Conservation (phyloP, 345 rosid species). For the Atalantia buxifolia region DNA sequence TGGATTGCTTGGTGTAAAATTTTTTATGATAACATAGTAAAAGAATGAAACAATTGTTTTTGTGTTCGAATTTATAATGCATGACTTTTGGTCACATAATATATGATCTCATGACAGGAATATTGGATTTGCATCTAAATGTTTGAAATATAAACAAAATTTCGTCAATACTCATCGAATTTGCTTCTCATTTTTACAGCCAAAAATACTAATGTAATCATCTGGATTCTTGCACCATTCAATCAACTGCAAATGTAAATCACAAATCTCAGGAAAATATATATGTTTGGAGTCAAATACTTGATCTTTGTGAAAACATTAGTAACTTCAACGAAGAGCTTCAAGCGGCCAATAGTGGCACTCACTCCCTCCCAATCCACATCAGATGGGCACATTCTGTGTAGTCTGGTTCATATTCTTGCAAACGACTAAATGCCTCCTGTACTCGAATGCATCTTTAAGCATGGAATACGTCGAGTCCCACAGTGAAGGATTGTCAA, state of each 20-base stretch:
- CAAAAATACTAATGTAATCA: constrained; percentile 42
- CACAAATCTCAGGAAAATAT: constrained; percentile 68
- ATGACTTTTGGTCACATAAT: no score
- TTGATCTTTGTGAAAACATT: constrained; percentile 44
- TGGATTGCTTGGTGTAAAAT: not conserved
- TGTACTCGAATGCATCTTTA: constrained; percentile 52
- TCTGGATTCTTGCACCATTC: constrained; percentile 75
- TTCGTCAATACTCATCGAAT: constrained; percentile 57
- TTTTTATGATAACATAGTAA: not conserved
- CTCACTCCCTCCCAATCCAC: constrained; percentile 59
- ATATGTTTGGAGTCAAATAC: constrained; percentile 54
- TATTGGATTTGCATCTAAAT: no score
- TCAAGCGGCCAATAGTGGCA: constrained; percentile 42
- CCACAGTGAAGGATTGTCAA: constrained; percentile 58
- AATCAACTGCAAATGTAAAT: constrained; percentile 56
- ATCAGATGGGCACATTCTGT: constrained; percentile 48
- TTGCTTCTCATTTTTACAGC: constrained; percentile 57
- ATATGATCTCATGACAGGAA: no score
- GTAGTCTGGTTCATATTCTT: constrained; percentile 35
- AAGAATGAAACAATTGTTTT: not conserved
- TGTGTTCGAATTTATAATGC: no score
- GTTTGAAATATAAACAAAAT: not conserved
- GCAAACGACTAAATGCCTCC: constrained; percentile 42
- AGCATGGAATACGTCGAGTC: constrained; percentile 67
- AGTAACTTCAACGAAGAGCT: constrained; percentile 56